Evolutionary conservation across 2,329 filamentous ascomycete genomes (phyloP), one percentile per base, ranked within the genome.

Genomic region (Pyricularia sp.): DNA sequence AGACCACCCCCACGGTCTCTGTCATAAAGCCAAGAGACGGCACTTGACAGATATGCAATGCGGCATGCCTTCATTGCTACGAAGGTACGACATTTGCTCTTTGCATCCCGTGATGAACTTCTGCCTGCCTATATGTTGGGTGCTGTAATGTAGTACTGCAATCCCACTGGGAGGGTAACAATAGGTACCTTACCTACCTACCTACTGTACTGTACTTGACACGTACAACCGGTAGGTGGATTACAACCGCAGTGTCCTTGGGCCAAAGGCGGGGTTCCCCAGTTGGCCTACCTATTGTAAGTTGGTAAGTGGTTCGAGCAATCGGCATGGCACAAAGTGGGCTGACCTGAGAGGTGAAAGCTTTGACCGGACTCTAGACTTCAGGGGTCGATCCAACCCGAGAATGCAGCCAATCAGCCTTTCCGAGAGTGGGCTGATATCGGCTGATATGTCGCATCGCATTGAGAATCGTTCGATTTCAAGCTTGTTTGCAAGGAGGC

Each of bases 401-500:
- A 55, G 17, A 55, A 11, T 30, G 11, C 26, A 28, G 59, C 59
- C 59, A 63, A 63, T 28, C 59, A 63, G 59, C 59, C 25, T 11
- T 12, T 28, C 59, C 59, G 12, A 63, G 23, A 63, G 59, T 63
- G 59, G 59, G 59, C 59, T 63, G 59, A 63, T 63, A 28, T 63
- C 59, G 59, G 59, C 59, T 28, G 23, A 63, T 63, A 20, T 63
- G 59, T 63, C 59, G 59, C 59, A 63, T 63, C 59, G 23, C 25
- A 26, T 63, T 28, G 59, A 63, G 59, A 63, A 63, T 63, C 59
- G 59, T 63, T 63, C 59, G 59, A 63, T 63, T 63, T 63, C 28
- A 20, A 63, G 59, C 59, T 63, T 28, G 25, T 20, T 63, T 63
- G 59, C 59, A 63, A 63, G 23, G 59, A 63, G 14, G 59, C 23